These are phyloP conservation scores for Aspergillus japonicus DNA, from an alignment of 2,329 filamentous ascomycete species.

Conservation along the genomic window DNA sequence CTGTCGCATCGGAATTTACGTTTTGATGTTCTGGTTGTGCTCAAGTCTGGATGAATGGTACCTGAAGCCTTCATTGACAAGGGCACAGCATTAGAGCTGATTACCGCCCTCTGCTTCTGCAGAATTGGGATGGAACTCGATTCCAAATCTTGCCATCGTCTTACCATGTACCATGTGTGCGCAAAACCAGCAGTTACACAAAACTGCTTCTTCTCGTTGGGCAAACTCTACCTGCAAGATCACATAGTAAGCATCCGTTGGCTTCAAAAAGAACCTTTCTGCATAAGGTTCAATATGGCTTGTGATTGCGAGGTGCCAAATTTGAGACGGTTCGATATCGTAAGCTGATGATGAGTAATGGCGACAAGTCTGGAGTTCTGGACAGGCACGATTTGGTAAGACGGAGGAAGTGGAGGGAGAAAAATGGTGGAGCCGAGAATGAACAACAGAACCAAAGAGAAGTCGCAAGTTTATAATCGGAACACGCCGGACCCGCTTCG, in stretches of 20 bases:
- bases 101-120: not conserved
- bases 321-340: not conserved
- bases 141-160: not conserved
- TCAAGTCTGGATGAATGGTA: too few species aligned
- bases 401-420: not conserved
- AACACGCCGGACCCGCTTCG: not conserved
- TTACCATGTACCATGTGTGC: not conserved
- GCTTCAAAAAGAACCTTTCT: not conserved
- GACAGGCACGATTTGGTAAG: not conserved
- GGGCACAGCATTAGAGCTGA: not conserved
- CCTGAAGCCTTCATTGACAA: too few species aligned
- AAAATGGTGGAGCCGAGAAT: constrained; percentile 2
- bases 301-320: not conserved
- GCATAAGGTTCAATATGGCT: not conserved
- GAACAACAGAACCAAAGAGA: not conserved
- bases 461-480: not conserved
- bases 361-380: not conserved
- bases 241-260: not conserved
- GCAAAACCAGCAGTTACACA: not conserved
- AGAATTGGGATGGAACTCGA: not conserved
- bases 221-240: not conserved
- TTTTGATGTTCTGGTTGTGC: too few species aligned
- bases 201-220: not conserved
- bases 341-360: not conserved
- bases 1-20: too few species aligned